Base-by-base conservation (phyloP, 179 eudicot genomes). In the Kewa caespitosa region DNA sequence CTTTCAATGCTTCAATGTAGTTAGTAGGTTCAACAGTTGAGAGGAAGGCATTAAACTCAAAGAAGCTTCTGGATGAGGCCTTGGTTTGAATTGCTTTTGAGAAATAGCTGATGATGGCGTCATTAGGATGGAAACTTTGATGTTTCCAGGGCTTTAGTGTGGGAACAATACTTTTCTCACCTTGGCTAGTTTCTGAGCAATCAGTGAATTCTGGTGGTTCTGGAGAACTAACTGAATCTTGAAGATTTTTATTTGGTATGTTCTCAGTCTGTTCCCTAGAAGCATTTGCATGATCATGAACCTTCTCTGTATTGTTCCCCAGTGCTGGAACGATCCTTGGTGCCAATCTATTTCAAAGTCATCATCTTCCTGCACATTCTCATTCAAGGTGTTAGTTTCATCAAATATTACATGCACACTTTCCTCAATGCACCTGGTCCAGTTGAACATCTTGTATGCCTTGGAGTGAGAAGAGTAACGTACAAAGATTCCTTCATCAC, bases 361-460 rank as follows among this genome's bases (percentile, higher is more conserved):
- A 20, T 38, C 46, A 9, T 67, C 32, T 3, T 22, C 1, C 13
- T 37, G n/a, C 39, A 64, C 31, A 9, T n/a, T 23, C 30, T 1
- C 5, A 30, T 0, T 4, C 4, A n/a, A 38, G 0, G 15, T 4
- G 7, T 38, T 22, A 67, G n/a, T 18, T 17, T n/a, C 31, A n/a
- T n/a, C n/a, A 38, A 37, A 37, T 37, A 38, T n/a, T 6, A 67
- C 15, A 38, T 67, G 32, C 3, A 67, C 20, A 38, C 46, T 37
- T 25, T 67, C 70, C 18, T 67, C 48, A 18, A 67, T 25, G 10
- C 30, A 6, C 17, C 5, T 23, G 2, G 48, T 8, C 1, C 2
- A 54, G 38, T 72, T 72, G 20, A 4, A 55, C 1, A 72, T 65
- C 55, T 31, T n/a, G 37, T 72, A 72, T 31, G 75, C 46, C 34